Evolutionary conservation across 495 filamentous ascomycete genomes (phyloP), one percentile per base, ranked within the genome.

Genomic region (Clohesyomyces aquaticus): DNA sequence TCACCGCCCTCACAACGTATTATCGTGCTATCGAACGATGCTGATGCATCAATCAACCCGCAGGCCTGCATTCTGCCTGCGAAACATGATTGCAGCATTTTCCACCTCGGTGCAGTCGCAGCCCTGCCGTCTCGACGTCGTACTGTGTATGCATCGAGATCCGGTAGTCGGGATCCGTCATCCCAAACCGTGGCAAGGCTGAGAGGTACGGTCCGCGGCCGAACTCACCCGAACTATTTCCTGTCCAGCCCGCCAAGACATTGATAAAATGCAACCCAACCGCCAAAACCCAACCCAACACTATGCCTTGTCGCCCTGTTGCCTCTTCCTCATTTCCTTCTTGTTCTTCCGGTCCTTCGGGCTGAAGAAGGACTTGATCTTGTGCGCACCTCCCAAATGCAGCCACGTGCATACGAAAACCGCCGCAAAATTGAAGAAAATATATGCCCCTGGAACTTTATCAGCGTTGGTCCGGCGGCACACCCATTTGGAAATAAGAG

Each of bases 351-450:
- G 29, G 16, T 45, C 64, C 12, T 14, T 53, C 6, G 59, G 59
- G 28, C 60, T 67, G 21, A 64, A 64, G 2, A 65, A 3, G 8
- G n/a, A 19, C 45, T 67, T 67, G 29, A 70, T 61, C 63, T 61
- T 72, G 22, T 54, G 25, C 0, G 55, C 38, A 3, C 68, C 68
- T 9, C 55, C 45, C 1, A 72, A 52, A 50, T 71, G 71, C 6
- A 72, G 62, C 68, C 68, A 68, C 1, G 64, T 61, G 65, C 63
- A 70, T 23, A 61, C 22, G 59, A 71, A 72, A 9, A 72, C 64
- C 2, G 66, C 41, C 0, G 61, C 64, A 43, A 72, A 72, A 32
- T 72, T 68, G 61, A 72, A 72, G n/a, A 63, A 18, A 16, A 72
- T 61, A 54, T 63, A 72, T 12, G 25, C 63, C 60, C 55, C 66